Evolutionary conservation across 139 green algal genomes (phyloP), one percentile per base, ranked within the genome.

Genomic region (Micromonas pusilla): DNA sequence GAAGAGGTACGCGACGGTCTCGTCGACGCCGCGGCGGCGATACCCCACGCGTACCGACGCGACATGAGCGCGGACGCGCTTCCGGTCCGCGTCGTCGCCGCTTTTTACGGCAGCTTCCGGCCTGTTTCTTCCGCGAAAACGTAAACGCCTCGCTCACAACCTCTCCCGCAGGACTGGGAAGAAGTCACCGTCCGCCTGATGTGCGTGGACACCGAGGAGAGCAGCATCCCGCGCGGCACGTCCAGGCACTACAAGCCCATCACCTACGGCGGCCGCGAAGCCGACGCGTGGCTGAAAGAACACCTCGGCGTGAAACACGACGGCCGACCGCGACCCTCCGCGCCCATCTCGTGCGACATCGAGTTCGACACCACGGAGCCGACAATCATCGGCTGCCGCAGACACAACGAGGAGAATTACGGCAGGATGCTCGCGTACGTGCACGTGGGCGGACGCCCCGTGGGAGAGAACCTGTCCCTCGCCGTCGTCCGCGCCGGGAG

Each of bases 121-220:
- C n/a, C n/a, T n/a, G n/a, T n/a, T n/a, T n/a, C n/a, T n/a, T n/a
- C n/a, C 45, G 16, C 45, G 45, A 57, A 57, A 57, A 16, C 16
- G 16, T 23, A 57, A 57, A 57, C 9, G 9, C 45, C 45, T 23
- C 45, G 9, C 45, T 57, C 45, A n/a, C n/a, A n/a, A n/a, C n/a
- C 45, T 16, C 45, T 16, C 16, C 45, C 9, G 9, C 45, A 57
- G 62, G 62, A 68, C 13, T 68, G 62, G 62, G 62, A 68, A 28
- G 62, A 68, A 28, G 62, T 28, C 26, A 68, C 62, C 26, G 62
- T 68, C 4, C 62, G 62, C 13, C 26, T 68, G 16, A 16, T 28
- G 16, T 68, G 9, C 26, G 62, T 68, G 16, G 62, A 68, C 62
- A 32, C 62, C 62, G 62, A 68, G 62, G 62, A 68, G 26, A 19